Evolutionary conservation across 2,329 filamentous ascomycete species (phyloP), one percentile per base, ranked within the genome.

Genomic region (Phyllosticta capitalensis): DNA sequence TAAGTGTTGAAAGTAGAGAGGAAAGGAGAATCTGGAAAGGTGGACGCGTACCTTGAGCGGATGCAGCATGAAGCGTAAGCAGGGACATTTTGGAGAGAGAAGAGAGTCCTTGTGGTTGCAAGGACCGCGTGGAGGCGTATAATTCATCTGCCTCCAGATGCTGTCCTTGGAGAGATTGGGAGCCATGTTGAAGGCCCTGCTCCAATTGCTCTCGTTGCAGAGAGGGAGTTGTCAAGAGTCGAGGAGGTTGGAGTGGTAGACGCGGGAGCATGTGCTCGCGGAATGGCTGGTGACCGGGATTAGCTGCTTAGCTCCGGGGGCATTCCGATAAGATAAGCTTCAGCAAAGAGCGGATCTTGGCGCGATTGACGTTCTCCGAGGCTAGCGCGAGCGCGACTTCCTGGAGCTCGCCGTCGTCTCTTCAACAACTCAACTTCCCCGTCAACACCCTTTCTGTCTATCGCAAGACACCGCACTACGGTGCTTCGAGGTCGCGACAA

Each of bases 51-150:
- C 79, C 70, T 83, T 81, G 51, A 82, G 71, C 0, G 80, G 80
- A 67, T 82, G 80, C 6, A 81, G 68, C 80, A 83, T 83, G 71
- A 82, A 83, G 19, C 80, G 74, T 50, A 80, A 68, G 65, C 80
- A 83, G 4, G 80, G 72, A 63, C 80, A 83, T 55, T 69, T 75
- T 1, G 75, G 66, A 1, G 72, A 74, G 30, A 81, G 67, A 12
- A 61, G 50, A 9, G 54, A 57, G 50, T 71, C 68, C 63, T 79
- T 81, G 71, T 74, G 74, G 56, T 79, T 79, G 68, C 79, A 82
- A 56, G 72, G 72, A 26, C 79, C 79, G 48, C 76, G 76, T 5
- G 79, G 79, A 26, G 79, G 75, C 10, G 71, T 69, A 63, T 81
- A 81, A 65, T 74, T 72, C 78, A 80, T 80, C 21, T 76, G 74